Evolutionary conservation across 208 protist species (phyloP).

Genomic region (Crithidia bombi): DNA sequence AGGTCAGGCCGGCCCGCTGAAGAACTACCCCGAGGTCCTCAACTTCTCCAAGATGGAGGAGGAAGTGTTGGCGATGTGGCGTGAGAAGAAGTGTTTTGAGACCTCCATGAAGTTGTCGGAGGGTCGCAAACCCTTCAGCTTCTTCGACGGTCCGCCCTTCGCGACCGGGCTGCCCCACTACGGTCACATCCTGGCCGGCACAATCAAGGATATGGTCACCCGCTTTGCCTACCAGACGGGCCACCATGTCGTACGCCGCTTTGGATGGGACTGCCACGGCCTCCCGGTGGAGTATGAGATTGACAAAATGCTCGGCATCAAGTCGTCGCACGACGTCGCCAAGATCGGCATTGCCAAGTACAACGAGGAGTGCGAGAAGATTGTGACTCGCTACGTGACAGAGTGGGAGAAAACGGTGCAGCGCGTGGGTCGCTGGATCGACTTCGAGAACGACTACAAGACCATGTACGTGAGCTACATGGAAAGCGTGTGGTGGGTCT

Average conservation of each 20-base stretch:
- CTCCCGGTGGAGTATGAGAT: conserved; percentile 99
- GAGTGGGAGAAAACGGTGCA: conserved; percentile 98
- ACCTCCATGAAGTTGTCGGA: conserved; percentile 94
- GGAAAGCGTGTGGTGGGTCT: conserved; percentile 99
- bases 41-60: conserved; percentile 96
- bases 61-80: conserved; percentile 95
- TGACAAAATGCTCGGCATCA: conserved; percentile 96
- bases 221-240: conserved; percentile 98
- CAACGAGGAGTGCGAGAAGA: conserved; percentile 98
- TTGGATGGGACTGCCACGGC: conserved; percentile 99
- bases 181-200: conserved; percentile 99
- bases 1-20: conserved; percentile 20
- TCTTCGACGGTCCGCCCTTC: conserved; percentile 99
- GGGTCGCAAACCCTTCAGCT: conserved; percentile 89
- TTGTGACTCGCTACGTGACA: conserved; percentile 98
- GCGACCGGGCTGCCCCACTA: conserved; percentile 99
- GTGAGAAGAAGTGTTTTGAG: conserved; percentile 96
- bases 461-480: conserved; percentile 99
- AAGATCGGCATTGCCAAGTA: conserved; percentile 98
- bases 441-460: conserved; percentile 99
- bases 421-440: conserved; percentile 99
- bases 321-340: conserved; percentile 94
- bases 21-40: conserved; percentile 81
- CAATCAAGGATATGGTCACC: conserved; percentile 99
- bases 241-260: conserved; percentile 98